Base-by-base conservation (phyloP, 2,329 filamentous ascomycete species). In the Emydomyces testavorans region DNA sequence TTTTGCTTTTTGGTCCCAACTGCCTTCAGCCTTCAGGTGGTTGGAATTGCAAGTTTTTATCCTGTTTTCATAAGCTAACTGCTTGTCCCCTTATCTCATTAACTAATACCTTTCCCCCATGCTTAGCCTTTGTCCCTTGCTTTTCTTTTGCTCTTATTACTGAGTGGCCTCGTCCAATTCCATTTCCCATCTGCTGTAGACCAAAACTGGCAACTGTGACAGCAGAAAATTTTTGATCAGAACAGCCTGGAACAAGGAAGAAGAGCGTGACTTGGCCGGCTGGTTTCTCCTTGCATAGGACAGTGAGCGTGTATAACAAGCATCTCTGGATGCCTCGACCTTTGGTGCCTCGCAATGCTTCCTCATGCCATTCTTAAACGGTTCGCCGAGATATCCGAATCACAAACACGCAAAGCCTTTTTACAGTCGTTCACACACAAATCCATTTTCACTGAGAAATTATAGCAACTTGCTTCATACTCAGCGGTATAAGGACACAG, bases 401-500 rank as follows among this genome's bases (percentile, higher is more conserved):
- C 36, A 45, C 31, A 38, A 43, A 24, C 38, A 36, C 24, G 44
- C 23, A 47, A 8, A 11, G 15, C 34, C 23, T 39, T 16, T 32
- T 37, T 40, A 31, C 35, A 24, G 6, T 43, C 36, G 8, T 42
- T 46, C 11, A 47, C 38, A 15, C 16, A 32, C 38, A 47, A 29
- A 41, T 40, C 26, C 8, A 39, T 40, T 32, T 32, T 47, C 23
- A 28, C 32, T 21, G 28, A 32, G 6, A 34, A 37, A 20, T 11
- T 13, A 39, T 40, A 47, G 24, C 34, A 24, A 5, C 29, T 40
- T 7, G 7, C 35, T 39, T 32, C 26, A 29, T 1, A 26, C 11
- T 34, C 26, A 24, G 48, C 31, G 1, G 54, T 21, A 18, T 55
- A 53, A 15, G 56, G 51, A 29, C 0, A 54, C 51, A 21, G 48